These are phyloP conservation scores for Gynandropsis gynandra DNA, from an alignment of 345 rosid species.

Conservation along the genomic window DNA sequence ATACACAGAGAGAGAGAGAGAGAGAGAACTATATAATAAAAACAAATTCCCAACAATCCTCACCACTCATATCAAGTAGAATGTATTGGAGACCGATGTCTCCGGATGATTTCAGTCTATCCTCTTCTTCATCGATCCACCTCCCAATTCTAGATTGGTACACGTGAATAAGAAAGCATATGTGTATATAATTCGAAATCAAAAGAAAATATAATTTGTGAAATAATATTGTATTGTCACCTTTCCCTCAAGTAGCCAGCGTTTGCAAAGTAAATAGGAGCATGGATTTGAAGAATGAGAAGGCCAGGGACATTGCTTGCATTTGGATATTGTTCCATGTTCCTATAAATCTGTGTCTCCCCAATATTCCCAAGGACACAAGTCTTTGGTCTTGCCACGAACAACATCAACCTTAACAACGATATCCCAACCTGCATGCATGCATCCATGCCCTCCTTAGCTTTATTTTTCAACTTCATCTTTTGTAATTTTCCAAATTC, in stretches of 20 bases:
- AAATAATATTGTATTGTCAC: conserved; percentile 27
- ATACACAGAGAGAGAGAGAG: background rate
- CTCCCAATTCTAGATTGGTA: conserved; percentile 45
- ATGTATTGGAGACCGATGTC: conserved; percentile 56
- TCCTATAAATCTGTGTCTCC: conserved; percentile 50
- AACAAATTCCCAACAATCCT: background rate
- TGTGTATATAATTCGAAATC: background rate
- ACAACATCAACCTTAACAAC: conserved; percentile 55
- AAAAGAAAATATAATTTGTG: background rate
- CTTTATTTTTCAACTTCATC: no score
- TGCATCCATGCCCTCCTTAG: no score
- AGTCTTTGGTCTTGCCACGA: conserved; percentile 79
- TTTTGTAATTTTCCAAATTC: no score
- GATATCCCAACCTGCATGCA: conserved; percentile 58
- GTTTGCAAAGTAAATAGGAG: conserved; percentile 86
- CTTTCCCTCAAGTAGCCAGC: conserved; percentile 80
- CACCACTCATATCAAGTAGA: conserved; percentile 65
- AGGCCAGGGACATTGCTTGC: conserved; percentile 48
- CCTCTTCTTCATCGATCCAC: conserved; percentile 85
- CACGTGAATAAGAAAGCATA: background rate
- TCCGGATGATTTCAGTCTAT: conserved; percentile 40
- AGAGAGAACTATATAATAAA: background rate
- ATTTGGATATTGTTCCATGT: conserved; percentile 59
- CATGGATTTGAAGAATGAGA: conserved; percentile 65
- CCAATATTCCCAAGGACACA: conserved; percentile 59